Base-by-base conservation (phyloP, 2,329 filamentous ascomycete genomes). In the Penicillium hesseltinei region DNA sequence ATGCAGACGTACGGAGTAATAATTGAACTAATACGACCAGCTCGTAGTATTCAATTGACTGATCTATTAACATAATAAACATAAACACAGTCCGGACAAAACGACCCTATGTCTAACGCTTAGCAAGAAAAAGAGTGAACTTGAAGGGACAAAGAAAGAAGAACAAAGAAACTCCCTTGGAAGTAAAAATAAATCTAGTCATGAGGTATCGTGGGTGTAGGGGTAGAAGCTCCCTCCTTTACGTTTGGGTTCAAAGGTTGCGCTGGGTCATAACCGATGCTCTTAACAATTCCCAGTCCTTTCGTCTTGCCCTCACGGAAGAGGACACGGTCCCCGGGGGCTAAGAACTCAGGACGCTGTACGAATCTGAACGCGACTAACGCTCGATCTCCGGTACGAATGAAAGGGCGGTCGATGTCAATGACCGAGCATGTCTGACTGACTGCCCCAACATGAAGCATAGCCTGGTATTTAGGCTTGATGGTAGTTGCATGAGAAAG, bases 361-460 rank as follows among this genome's bases (percentile, higher is more conserved):
- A 97, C 89, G 70, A 99, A 99, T 10, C 88, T 87, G 77, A 99
- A 99, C 0, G 93, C 94, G 1, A 99, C 94, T 0, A 88, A 88
- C 2, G 94, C 94, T n/a, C 93, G 83, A 73, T 97, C 94, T 10
- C 94, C 94, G 0, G 93, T 97, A 8, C 94, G 86, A 63, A 99
- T 97, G 68, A 92, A 94, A 27, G 90, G 89, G n/a, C 93, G 87
- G 72, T 99, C 94, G 64, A 99, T 94, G 70, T 97, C 94, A 69
- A 99, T 96, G 71, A 99, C 97, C 11, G 92, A 88, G 71, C 94
- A 99, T 0, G 94, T 99, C 77, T 99, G 94, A 40, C 89, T 91
- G 43, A 99, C 90, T 0, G 94, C 90, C 0, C 94, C 94, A 5
- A 99, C 92, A 68, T 99, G 94, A 23, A 99, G 82, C 92, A 97